Evolutionary conservation across 176 grass and related monocot species (phyloP), one percentile per base, ranked within the genome.

Genomic region (Cenchrus purpureus): DNA sequence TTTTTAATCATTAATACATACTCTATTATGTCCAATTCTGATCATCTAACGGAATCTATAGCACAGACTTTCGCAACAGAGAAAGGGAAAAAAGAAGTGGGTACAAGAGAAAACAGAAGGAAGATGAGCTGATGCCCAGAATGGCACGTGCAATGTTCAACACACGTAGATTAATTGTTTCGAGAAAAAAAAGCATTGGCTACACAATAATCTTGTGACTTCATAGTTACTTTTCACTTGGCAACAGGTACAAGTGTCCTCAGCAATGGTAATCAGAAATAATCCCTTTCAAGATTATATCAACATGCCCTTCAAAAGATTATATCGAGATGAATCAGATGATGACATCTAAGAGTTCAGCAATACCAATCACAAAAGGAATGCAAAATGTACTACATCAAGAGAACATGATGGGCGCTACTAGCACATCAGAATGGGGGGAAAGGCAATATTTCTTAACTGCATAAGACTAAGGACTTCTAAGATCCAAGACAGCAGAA

Each of bases 11-110:
- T 3, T 15, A 25, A 25, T 28, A 22, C 37, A 4, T 40, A 40
- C 20, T n/a, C 17, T 68, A 37, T 68, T 34, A 16, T 42, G 31
- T 53, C n/a, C 37, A 25, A 25, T 25, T 25, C 25, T 25, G 25
- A 31, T 45, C 79, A 45, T 34, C 66, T 45, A 28, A 70, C 12
- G 68, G 66, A 48, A 78, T 86, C 31, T 65, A 13, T 45, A 15
- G 20, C 31, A 73, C 37, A 40, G 4, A 4, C 37, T 40, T 54
- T 74, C 28, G 37, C 37, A 40, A 40, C 37, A 40, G 37, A 40
- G 37, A 40, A 40, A 40, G 37, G 4, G 2, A 25, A 40, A 40
- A 48, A 25, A n/a, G 7, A 80, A 8, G 46, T 76, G 48, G 34
- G 25, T 25, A 25, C 64, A 66, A 6, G 34, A 73, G 84, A 71